Evolutionary conservation across 441 rosid genomes (phyloP).

Genomic region (Mallotus repandus): DNA sequence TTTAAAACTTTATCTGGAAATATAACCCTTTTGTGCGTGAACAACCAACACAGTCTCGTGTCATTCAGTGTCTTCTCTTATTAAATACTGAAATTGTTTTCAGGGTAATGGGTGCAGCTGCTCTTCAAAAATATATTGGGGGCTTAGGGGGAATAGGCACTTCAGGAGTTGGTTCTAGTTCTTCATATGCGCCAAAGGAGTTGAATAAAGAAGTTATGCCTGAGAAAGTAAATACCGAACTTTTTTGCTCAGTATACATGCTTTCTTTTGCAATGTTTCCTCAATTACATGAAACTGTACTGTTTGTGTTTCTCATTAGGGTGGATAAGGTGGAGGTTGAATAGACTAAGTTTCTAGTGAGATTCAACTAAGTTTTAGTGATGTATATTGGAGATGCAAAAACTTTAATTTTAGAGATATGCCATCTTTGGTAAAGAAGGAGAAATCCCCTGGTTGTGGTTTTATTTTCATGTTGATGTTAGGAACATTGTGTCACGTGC

Average conservation of each 20-base stretch:
- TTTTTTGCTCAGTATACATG: neutral
- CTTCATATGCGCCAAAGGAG: constrained; percentile 91
- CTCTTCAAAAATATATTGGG: constrained; percentile 88
- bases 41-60: neutral
- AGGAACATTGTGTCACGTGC: neutral
- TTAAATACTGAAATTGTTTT: constrained; percentile 23
- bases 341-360: neutral
- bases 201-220: constrained; percentile 89
- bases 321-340: neutral
- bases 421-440: neutral
- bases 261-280: neutral
- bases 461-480: neutral
- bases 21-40: neutral
- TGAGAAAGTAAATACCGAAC: constrained; percentile 62
- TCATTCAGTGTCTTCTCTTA: constrained; percentile 24
- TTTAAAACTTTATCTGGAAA: neutral
- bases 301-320: neutral
- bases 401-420: neutral
- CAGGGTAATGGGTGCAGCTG: constrained; percentile 95
- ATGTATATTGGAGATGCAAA: neutral
- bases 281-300: neutral
- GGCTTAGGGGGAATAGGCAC: constrained; percentile 95
- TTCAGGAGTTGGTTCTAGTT: constrained; percentile 96
- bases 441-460: neutral
- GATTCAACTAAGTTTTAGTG: neutral